Evolutionary conservation across 495 filamentous ascomycete genomes (phyloP).

Genomic region (Xylaria bambusicola): DNA sequence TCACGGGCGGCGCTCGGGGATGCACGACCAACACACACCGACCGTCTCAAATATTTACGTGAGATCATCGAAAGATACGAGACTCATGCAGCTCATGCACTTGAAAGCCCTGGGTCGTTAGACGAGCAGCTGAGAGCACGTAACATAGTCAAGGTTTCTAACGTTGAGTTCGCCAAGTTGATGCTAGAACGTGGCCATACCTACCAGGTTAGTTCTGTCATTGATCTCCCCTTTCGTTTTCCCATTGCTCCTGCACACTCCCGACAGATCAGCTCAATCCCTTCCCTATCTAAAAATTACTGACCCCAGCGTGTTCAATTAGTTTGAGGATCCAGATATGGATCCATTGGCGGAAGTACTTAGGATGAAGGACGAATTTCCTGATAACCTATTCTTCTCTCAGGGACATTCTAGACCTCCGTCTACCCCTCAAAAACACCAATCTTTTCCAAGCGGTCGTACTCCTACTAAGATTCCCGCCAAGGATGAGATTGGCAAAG

Average conservation of each 20-base stretch:
- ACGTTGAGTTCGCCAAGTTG: not conserved
- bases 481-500: not conserved
- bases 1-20: not conserved
- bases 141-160: not conserved
- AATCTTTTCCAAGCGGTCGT: not conserved
- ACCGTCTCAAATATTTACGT: not conserved
- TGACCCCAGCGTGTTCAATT: no score
- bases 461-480: not conserved
- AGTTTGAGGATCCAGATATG: conserved; percentile 1
- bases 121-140: not conserved
- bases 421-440: not conserved
- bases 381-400: not conserved
- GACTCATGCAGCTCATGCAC: not conserved
- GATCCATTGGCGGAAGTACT: not conserved
- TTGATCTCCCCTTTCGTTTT: no score
- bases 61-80: not conserved
- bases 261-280: no score
- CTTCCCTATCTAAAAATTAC: no score
- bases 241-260: no score
- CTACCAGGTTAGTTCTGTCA: no score
- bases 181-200: not conserved
- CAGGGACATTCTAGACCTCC: not conserved
- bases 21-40: not conserved
- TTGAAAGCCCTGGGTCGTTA: not conserved
- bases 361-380: not conserved